Conservation (phyloP, 176 grass and related monocot genomes). For the Luzula sylvatica region DNA sequence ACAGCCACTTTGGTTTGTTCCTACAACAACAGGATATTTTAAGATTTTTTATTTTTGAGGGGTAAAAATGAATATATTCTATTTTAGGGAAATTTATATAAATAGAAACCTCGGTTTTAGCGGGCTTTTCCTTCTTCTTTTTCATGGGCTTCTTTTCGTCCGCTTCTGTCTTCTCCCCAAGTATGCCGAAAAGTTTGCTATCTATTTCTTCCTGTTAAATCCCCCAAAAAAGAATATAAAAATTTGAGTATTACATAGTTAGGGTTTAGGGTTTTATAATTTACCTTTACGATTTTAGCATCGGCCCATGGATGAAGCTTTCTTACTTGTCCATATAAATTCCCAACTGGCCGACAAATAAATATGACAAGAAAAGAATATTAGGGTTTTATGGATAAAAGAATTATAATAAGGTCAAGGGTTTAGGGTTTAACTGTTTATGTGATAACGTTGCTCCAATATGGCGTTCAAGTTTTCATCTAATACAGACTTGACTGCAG, state of each 20-base stretch:
- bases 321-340: slow-evolving; percentile 78
- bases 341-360: slow-evolving; percentile 48
- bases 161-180: slow-evolving; percentile 78
- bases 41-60: too few relatives aligned
- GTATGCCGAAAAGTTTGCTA: slow-evolving; percentile 54
- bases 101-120: slow-evolving; percentile 66
- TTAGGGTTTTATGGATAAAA: slow-evolving; percentile 1
- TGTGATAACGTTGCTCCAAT: slow-evolving; percentile 82
- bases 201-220: slow-evolving; percentile 72
- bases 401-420: slow-evolving; percentile 5
- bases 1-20: slow-evolving; percentile 45
- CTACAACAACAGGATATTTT: slow-evolving; percentile 22
- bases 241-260: slow-evolving; percentile 13
- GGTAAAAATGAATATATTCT: too few relatives aligned
- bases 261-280: slow-evolving; percentile 1
- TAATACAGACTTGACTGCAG: slow-evolving; percentile 44
- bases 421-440: slow-evolving; percentile 50
- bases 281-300: slow-evolving; percentile 84
- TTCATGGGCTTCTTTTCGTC: slow-evolving; percentile 91
- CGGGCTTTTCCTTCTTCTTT: slow-evolving; percentile 87
- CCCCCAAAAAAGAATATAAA: slow-evolving; percentile 10
- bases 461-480: slow-evolving; percentile 83
- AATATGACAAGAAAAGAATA: not conserved
- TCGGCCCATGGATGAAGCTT: slow-evolving; percentile 85
- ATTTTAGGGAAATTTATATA: not conserved